Base-by-base conservation (phyloP, 176 grass and related monocot species). In the Eleusine coracana region DNA sequence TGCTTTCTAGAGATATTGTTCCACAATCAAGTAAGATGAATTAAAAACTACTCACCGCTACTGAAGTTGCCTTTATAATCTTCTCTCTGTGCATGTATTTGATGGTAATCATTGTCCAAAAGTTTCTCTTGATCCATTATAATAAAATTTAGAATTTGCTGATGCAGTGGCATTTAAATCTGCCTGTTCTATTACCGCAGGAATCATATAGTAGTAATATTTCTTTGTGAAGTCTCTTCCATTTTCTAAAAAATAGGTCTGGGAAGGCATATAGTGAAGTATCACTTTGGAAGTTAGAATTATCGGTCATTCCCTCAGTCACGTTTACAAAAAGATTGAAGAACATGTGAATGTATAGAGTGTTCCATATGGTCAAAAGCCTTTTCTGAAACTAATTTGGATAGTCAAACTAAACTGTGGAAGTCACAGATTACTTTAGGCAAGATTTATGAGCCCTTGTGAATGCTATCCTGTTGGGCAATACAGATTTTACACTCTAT, bases 1-100 rank as follows among this genome's bases (percentile, higher is more conserved):
- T 80, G 88, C 94, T 68, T 92, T 92, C 82, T 88, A 97, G 87
- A 73, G 34, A 27, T 65, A 10, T 67, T 46, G 63, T 39, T 50
- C 51, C 64, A 76, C 40, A 29, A 18, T 76, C 42, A 74, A 80
- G 80, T 84, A 79, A 87, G 75, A 84, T 66, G 75, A 69, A 37
- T 84, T 77, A 18, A 45, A 71, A 44, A 81, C 16, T 40, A 81
- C 48, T 63, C 10, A 17, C 46, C 68, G 40, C 15, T 65, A 67
- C 3, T 88, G 49, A 10, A 75, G 23, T 79, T 31, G 37, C 37
- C 55, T 74, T 49, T 66, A 42, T 68, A 54, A 3, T 74, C 39
- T 55, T 5, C 29, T 66, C n/a, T 59, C 72, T 78, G 3, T 72
- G 15, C n/a, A 28, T 77, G 37, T 79, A 66, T 70, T 84, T 56